phyloP scores from a whole-genome alignment of 2,329 filamentous ascomycete species.

The Zopfia rhizophila region DNA sequence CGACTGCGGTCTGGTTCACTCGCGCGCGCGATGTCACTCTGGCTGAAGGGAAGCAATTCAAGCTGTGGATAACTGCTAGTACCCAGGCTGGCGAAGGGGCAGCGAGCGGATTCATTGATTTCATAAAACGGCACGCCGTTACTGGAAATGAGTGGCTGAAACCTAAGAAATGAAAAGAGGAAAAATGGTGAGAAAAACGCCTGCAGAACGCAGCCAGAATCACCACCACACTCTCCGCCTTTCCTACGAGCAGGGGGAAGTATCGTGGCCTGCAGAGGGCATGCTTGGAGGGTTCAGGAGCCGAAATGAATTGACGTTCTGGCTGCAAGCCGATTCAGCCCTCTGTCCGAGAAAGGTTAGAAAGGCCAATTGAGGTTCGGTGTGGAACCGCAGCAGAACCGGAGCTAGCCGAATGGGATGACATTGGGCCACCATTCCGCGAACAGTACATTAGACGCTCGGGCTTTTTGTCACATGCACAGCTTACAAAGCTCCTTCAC shows the following conservation, averaged over 20 bases:
- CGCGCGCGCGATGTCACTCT: not conserved
- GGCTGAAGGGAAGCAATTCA: constrained; percentile 1
- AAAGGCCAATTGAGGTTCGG: not conserved
- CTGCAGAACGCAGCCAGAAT: too few species aligned
- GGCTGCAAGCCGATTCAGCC: too few species aligned
- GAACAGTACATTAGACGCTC: too few species aligned
- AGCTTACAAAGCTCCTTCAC: too few species aligned
- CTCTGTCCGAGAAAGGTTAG: not conserved
- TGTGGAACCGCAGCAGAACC: not conserved
- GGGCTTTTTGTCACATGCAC: too few species aligned
- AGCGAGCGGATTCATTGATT: too few species aligned
- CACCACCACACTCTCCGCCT: too few species aligned
- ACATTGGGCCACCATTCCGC: too few species aligned
- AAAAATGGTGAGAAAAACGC: constrained; percentile 5
- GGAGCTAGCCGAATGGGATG: constrained; percentile 1
- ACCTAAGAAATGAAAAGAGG: constrained; percentile 2
- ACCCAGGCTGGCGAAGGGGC: constrained; percentile 1
- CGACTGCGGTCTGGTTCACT: not conserved
- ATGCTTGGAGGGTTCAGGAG: too few species aligned
- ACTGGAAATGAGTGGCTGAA: constrained; percentile 15
- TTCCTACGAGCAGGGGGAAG: too few species aligned
- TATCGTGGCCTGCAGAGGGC: too few species aligned
- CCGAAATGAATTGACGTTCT: too few species aligned
- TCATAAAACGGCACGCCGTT: constrained; percentile 11
- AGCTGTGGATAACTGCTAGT: not conserved